Percentiles rank a stretch among this genome's conserved stretches.
Conservation (phyloP, 148 eudicot species). For the Camellia japonica region DNA sequence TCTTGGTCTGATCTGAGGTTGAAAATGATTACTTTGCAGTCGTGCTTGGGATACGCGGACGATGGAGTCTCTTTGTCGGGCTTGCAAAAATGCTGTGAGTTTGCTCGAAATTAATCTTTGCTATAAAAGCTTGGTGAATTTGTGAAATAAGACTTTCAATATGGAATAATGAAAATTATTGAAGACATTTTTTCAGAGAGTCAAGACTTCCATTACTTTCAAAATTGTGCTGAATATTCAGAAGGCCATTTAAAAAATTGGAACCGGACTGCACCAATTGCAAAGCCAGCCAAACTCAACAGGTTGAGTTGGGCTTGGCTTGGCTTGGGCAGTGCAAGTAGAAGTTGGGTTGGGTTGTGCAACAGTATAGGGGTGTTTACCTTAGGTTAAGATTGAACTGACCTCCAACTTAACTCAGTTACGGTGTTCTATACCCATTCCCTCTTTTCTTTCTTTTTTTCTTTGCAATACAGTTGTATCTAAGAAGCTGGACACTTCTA, state of each 20-base stretch:
- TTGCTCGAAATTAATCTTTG: conserved; percentile 15
- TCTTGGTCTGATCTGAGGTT: conserved; percentile 9
- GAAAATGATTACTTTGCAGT: conserved; percentile 41
- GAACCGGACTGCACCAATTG: neutral
- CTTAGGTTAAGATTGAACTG: neutral
- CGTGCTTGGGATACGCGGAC: conserved; percentile 99
- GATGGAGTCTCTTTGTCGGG: conserved; percentile 98
- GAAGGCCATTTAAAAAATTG: neutral
- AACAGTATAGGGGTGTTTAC: neutral
- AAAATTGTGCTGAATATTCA: neutral
- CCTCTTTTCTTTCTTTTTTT: neutral
- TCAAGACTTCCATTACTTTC: neutral
- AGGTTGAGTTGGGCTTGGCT: neutral
- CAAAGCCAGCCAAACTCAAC: neutral
- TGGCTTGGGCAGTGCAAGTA: neutral
- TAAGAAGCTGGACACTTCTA: no score
- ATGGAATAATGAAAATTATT: neutral
- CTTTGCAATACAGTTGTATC: no score
- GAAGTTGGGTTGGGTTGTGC: conserved; percentile 7
- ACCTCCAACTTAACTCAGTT: neutral
- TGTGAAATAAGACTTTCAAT: neutral
- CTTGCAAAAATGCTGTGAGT: conserved; percentile 99
- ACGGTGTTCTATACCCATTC: neutral
- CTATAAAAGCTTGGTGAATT: conserved; percentile 8
- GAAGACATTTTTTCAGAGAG: neutral